Percentiles rank a stretch among this genome's conserved stretches.
These are phyloP conservation scores for Barnettozyma botsteinii DNA, from an alignment of 805 yeast genomes.

Conservation along the genomic window DNA sequence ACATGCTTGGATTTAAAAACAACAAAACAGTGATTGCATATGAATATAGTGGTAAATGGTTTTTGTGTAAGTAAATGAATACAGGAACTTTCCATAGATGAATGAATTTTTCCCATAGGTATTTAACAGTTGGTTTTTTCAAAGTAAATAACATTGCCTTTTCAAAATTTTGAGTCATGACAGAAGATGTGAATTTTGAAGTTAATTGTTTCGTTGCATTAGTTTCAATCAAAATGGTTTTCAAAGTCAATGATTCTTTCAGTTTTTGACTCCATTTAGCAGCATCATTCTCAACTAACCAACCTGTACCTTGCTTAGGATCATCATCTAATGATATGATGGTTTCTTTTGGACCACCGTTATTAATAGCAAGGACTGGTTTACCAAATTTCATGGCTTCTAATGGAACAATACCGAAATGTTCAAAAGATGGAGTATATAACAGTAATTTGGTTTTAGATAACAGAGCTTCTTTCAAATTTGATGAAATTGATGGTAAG, in stretches of 20 bases:
- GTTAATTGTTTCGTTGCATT: constrained; percentile 30
- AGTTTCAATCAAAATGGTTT: constrained; percentile 11
- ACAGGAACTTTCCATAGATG: constrained; percentile 21
- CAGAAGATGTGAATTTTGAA: constrained; percentile 31
- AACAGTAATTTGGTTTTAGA: constrained; percentile 52
- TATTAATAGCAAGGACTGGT: constrained; percentile 79
- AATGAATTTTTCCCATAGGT: constrained; percentile 28
- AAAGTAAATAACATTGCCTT: constrained; percentile 28
- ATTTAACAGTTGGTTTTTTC: constrained; percentile 19
- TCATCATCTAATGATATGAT: constrained; percentile 29
- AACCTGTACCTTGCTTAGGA: constrained; percentile 52
- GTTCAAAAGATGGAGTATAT: constrained; percentile 90
- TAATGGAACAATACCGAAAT: constrained; percentile 95
- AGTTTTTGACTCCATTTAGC: constrained; percentile 52
- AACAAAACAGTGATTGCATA: constrained; percentile 12
- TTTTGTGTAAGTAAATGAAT: constrained; percentile 9
- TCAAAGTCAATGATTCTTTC: constrained; percentile 30
- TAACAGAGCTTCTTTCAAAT: constrained; percentile 58
- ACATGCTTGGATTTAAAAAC: constrained; percentile 19
- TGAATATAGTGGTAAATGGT: constrained; percentile 10
- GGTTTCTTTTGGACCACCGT: constrained; percentile 93
- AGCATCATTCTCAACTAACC: constrained; percentile 44
- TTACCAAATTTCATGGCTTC: constrained; percentile 86
- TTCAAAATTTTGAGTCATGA: constrained; percentile 35
- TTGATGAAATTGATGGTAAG: constrained; percentile 71